Conservation (phyloP, 2,329 filamentous ascomycete species). For the Chalara sp. region DNA sequence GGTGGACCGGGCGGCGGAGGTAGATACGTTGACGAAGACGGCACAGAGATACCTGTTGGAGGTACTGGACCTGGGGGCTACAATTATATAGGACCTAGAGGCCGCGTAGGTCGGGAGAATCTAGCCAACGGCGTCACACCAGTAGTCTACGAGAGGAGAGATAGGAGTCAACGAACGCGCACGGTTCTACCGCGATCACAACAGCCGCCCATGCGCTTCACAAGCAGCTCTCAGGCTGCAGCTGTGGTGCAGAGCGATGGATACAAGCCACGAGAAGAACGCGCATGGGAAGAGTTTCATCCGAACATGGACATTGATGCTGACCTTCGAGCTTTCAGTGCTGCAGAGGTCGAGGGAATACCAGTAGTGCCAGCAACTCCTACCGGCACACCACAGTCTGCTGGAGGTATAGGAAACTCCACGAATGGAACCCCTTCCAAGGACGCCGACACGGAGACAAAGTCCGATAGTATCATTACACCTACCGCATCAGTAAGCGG, state of each 20-base stretch:
- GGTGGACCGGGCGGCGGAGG: conserved; percentile 83
- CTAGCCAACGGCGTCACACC: conserved; percentile 37
- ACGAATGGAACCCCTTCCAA: conserved; percentile 19
- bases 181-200: conserved; percentile 42
- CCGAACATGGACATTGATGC: conserved; percentile 87
- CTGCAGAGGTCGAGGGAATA: conserved; percentile 79
- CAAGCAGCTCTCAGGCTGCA: conserved; percentile 63
- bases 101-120: conserved; percentile 44
- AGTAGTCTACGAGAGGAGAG: conserved; percentile 40
- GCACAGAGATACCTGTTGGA: conserved; percentile 50
- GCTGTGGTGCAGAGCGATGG: conserved; percentile 88
- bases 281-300: conserved; percentile 97
- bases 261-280: conserved; percentile 94
- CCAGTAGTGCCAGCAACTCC: conserved; percentile 38
- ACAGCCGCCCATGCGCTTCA: conserved; percentile 37
- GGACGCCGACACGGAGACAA: conserved; percentile 15
- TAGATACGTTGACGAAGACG: conserved; percentile 70
- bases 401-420: conserved; percentile 35
- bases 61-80: conserved; percentile 41
- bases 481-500: conserved; percentile 18
- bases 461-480: conserved; percentile 18
- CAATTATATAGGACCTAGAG: conserved; percentile 45
- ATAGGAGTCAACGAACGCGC: conserved; percentile 45
- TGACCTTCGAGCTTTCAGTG: conserved; percentile 69
- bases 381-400: conserved; percentile 27